Evolutionary conservation across 2,329 filamentous ascomycete genomes (phyloP), one percentile per base, ranked within the genome.

Genomic region (Penicillium sp.): DNA sequence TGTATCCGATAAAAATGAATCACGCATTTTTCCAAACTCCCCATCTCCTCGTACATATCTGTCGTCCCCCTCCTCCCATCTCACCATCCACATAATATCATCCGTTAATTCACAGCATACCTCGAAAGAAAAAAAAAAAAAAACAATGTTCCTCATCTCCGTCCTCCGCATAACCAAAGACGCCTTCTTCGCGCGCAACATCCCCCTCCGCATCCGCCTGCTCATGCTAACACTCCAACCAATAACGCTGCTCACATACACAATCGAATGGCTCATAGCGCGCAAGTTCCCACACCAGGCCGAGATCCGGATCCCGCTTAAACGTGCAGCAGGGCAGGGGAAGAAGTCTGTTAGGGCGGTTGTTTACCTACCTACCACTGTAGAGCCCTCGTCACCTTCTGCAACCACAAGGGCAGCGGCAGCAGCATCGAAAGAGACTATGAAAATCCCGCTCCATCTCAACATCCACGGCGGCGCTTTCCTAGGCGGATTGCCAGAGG

Each of bases 71-170:
- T 23, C 17, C 13, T 23, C 15, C 46, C 46, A 26, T 29, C 23
- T 15, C 29, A 13, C 21, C 46, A 13, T 15, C 7, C 5, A 8
- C 9, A 29, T 46, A 46, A 46, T 46, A 29, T 26, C 26, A 26
- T 26, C 26, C 26, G 5, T 26, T 26, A 5, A 26, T 26, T 26
- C 26, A 41, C 35, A 41, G 35, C 4, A 41, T 15, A 11, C 9
- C 2, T 9, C 13, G 11, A 30, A 23, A 87, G 82, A 83, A 86
- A 89, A 71, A 90, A 90, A 70, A 88, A 68, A 87, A 87, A 72
- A 90, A 9, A 9, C 1, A 44, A 58, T 58, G 29, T 35, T 54
- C 29, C 19, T 59, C 7, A 8, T 59, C 21, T 26, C 49, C 3
- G 57, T 50, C 19, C 41, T 59, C 30, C 57, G 58, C 7, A 62